Evolutionary conservation across 2,329 filamentous ascomycete genomes (phyloP).

Genomic region (Talaromyces piceae): DNA sequence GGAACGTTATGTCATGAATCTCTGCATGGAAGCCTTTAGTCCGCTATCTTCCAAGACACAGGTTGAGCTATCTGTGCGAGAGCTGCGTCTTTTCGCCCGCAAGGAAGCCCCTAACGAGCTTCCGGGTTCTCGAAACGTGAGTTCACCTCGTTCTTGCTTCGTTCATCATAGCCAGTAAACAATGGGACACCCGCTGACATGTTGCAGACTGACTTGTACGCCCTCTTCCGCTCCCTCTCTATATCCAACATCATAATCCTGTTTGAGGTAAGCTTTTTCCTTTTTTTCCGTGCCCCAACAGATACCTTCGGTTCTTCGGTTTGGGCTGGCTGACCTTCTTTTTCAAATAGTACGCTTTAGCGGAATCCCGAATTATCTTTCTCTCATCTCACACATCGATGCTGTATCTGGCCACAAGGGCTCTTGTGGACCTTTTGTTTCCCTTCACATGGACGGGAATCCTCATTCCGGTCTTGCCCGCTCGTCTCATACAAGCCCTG

Average conservation of each 20-base stretch:
- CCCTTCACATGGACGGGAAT: constrained; percentile 90
- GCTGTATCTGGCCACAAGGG: constrained; percentile 86
- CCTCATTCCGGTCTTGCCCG: constrained; percentile 85
- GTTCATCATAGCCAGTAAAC: constrained; percentile 10
- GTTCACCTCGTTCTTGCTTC: constrained; percentile 10
- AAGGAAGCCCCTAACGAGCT: constrained; percentile 92
- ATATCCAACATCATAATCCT: constrained; percentile 87
- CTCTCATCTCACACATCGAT: constrained; percentile 93
- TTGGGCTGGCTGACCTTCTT: constrained; percentile 5
- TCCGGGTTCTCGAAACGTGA: constrained; percentile 70
- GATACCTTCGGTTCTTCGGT: no score
- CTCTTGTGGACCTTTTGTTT: constrained; percentile 78
- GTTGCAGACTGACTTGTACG: constrained; percentile 72
- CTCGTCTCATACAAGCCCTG: constrained; percentile 77
- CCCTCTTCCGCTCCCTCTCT: constrained; percentile 81
- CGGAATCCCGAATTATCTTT: constrained; percentile 92
- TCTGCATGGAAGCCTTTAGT: constrained; percentile 90
- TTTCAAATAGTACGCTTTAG: constrained; percentile 70
- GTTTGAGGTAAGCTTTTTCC: constrained; percentile 54
- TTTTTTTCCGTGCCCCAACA: neutral
- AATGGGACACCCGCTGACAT: no score
- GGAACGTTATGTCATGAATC: constrained; percentile 92
- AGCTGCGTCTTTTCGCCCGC: constrained; percentile 83
- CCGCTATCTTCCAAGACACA: constrained; percentile 92
- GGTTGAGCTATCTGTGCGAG: constrained; percentile 82